Evolutionary conservation across 1,139 yeast genomes (phyloP), one percentile per base, ranked within the genome.

Genomic region (Cylindricascospora bacillispora): DNA sequence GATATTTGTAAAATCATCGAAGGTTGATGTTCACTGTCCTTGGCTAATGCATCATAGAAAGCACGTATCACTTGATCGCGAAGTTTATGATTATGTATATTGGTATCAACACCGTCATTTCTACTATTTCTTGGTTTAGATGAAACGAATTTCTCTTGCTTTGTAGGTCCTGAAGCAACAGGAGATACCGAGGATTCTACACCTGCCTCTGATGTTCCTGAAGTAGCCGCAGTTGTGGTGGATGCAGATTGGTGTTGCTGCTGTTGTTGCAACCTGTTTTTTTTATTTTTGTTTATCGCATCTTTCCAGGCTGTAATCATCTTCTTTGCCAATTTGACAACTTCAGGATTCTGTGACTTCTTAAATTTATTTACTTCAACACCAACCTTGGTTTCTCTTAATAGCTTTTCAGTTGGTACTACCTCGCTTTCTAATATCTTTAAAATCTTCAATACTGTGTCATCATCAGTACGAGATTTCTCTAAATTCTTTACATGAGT

Each of bases 301-400:
- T 85, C 95, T 53, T 85, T 82, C 98, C 98, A 89, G 25, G 67
- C 64, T 45, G 74, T 71, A 47, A 89, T 85, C 63, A 83, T 81
- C 45, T 71, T 73, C 55, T 80, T 81, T 19, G 86, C 97, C 30
- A 79, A 59, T 5, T 69, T 59, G 12, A 75, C 65, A 29, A 89
- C 73, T 37, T 77, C 81, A 15, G 65, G 45, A 51, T 80, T 82
- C 15, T 63, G 48, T 40, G 81, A 81, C 7, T 78, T 60, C 43
- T 93, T 70, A 49, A 78, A 73, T 57, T 83, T 85, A 59, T 92
- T 92, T 27, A 89, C 97, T 5, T 89, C 92, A 15, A 89, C 92
- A 37, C 98, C 98, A n/a, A 89, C 89, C 56, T 83, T 85, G n/a
- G 98, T 89, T 51, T 86, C 83, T 49, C 95, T 65, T 31, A 89